A percentile compares a stretch with the other conserved stretches of the same genome.
Evolutionary conservation across 2,329 filamentous ascomycete species (phyloP).

Genomic region (Zymoseptoria tritici): DNA sequence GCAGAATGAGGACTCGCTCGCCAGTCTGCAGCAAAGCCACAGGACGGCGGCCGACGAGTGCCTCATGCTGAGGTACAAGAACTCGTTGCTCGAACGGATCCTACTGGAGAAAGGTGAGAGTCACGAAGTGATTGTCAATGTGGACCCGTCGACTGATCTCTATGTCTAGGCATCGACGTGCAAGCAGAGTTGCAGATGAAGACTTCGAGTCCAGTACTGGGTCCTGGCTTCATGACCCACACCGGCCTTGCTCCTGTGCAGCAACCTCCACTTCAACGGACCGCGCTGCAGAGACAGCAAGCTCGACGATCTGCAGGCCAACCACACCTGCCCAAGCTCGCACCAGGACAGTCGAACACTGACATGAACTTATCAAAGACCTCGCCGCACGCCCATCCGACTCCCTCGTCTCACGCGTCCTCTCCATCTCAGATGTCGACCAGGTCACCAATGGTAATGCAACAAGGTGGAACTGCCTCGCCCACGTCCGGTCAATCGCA

Average conservation of each 20-base stretch:
- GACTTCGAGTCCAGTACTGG: constrained; percentile 76
- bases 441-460: constrained; percentile 54
- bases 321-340: constrained; percentile 27
- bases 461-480: constrained; percentile 55
- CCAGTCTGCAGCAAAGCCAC: constrained; percentile 88
- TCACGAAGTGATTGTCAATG: background rate
- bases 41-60: constrained; percentile 93
- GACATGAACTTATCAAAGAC: constrained; percentile 41
- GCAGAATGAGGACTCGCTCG: constrained; percentile 88
- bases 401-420: constrained; percentile 69
- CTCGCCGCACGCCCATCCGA: constrained; percentile 71
- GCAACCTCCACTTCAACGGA: constrained; percentile 61
- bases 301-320: constrained; percentile 29
- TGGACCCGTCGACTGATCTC: constrained; percentile 11
- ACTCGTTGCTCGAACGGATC: constrained; percentile 90
- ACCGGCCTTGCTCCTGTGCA: constrained; percentile 52
- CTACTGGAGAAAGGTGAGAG: constrained; percentile 81
- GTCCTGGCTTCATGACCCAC: constrained; percentile 50
- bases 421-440: constrained; percentile 53
- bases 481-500: constrained; percentile 52
- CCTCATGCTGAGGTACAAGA: constrained; percentile 97
- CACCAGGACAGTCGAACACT: constrained; percentile 35
- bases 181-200: constrained; percentile 92
- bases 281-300: constrained; percentile 68
- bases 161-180: constrained; percentile 74